Base-by-base conservation (phyloP, 805 yeast species). In the Cyberlindnera mrakii region DNA sequence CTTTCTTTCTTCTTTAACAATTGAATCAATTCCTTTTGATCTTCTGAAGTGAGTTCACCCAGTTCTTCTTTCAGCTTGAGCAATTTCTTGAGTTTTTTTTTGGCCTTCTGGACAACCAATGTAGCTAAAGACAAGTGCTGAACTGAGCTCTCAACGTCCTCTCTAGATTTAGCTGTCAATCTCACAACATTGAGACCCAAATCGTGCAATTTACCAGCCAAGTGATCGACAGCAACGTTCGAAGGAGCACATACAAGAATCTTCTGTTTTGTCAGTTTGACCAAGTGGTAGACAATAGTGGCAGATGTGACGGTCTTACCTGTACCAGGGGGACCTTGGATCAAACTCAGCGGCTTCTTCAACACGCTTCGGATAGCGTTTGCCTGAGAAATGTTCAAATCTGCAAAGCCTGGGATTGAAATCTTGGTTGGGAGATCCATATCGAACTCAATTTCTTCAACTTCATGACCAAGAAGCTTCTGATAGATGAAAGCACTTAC, bases 271-370 rank as follows among this genome's bases (percentile, higher is more conserved):
- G 76, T 77, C 47, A 80, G 57, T 45, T 78, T 76, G 3, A 80
- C 71, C 42, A 88, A 66, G 55, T 87, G 96, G 53, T 85, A 82
- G 27, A 89, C 77, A 45, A 90, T 85, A 0, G 95, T 82, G 2
- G 96, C 91, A 0, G 96, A 87, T 0, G 96, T 89, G 14, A 87
- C 95, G 1, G 97, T 90, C 59, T 90, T 90, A 60, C 97, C 97
- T 0, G 97, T 90, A 50, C 96, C 96, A 4, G 97, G 97, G 9
- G 97, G 97, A 15, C 97, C 97, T 62, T 90, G 96, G 48, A 88
- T 87, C 51, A 88, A 70, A 6, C 93, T 77, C 35, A 89, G 67
- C 2, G 95, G 96, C 50, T 78, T 70, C 53, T 74, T 75, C 45
- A 88, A 62, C 0, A 82, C 95, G 10, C 72, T 63, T 41, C 73